Base-by-base conservation (phyloP, 345 rosid genomes). In the Sonneratia alba region DNA sequence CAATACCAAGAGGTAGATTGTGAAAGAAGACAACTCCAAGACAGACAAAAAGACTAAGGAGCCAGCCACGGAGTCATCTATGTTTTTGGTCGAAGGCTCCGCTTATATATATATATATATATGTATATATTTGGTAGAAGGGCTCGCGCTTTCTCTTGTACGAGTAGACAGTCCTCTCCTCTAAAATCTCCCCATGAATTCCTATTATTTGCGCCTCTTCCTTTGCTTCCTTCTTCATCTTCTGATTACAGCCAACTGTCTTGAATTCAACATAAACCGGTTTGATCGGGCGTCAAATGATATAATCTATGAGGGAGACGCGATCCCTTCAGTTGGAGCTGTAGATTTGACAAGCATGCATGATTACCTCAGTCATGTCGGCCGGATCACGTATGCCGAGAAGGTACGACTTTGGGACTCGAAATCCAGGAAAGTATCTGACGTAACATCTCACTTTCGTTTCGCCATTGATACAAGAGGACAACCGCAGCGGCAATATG, bases 221-320 rank as follows among this genome's bases (percentile, higher is more conserved):
- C 43, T 79, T 56, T 67, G 15, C 72, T 51, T 55, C 55, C 3
- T 51, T 74, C 42, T 10, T 70, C 9, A 11, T 73, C 10, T 14
- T 48, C 75, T 38, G 3, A 47, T n/a, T 15, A 42, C 45, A 42
- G 63, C 45, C 5, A 21, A 7, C 69, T 72, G 84, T 34, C 5
- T 83, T 36, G 34, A 68, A 18, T 85, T 85, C 69, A 51, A 66
- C 36, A 59, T 64, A 45, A 1, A 74, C 24, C 51, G 72, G 0
- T 83, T 85, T 13, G 75, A 73, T 53, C 65, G 47, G 0, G 18
- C 43, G 0, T 55, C 55, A 37, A 71, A 36, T 10, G 56, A 36
- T 68, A 21, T 83, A 3, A 21, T 67, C n/a, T 80, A 79, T 56
- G 73, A 78, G 36, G 85, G 87, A 14, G 86, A 77, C 65, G 82